Percentiles rank a stretch among this genome's conserved stretches.
phyloP scores from a whole-genome alignment of 129 eudicot species.

The Oenanthe sinensis region DNA sequence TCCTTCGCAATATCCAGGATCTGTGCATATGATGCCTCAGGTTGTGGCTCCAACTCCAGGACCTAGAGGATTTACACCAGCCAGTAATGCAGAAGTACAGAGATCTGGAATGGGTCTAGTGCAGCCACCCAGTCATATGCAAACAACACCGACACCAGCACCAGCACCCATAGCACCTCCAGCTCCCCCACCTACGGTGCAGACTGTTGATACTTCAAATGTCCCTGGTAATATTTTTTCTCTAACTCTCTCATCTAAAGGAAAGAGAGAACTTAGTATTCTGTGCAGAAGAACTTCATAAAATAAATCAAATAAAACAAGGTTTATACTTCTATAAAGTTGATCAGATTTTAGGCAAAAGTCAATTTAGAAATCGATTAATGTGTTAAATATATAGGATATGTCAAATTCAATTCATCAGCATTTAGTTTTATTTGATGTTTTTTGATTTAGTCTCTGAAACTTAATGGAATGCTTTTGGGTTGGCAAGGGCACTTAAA shows the following conservation, averaged over 20 bases:
- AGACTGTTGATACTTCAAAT: conserved; percentile 83
- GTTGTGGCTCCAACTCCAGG: conserved; percentile 43
- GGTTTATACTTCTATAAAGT: neutral
- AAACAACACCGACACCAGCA: conserved; percentile 29
- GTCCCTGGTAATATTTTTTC: conserved; percentile 60
- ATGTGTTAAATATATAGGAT: neutral
- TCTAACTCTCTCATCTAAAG: neutral
- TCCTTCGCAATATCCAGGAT: conserved; percentile 43
- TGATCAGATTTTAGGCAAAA: neutral
- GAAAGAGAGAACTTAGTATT: neutral
- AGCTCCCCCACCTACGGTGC: conserved; percentile 87
- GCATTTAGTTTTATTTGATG: neutral
- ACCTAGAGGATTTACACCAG: conserved; percentile 56
- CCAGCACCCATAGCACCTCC: conserved; percentile 49
- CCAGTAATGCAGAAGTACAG: conserved; percentile 51
- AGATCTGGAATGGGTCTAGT: conserved; percentile 48
- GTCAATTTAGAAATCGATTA: neutral
- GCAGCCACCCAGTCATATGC: conserved; percentile 63
- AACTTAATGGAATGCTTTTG: neutral
- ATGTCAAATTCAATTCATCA: neutral
- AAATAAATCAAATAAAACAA: neutral
- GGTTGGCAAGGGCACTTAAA: no score
- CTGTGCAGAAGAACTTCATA: neutral
- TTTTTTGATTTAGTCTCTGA: neutral
- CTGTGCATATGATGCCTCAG: conserved; percentile 54